A percentile compares a stretch with the other conserved stretches of the same genome.
Conservation (phyloP, 495 filamentous ascomycete genomes). For the Friedmanniomyces endolithicus region DNA sequence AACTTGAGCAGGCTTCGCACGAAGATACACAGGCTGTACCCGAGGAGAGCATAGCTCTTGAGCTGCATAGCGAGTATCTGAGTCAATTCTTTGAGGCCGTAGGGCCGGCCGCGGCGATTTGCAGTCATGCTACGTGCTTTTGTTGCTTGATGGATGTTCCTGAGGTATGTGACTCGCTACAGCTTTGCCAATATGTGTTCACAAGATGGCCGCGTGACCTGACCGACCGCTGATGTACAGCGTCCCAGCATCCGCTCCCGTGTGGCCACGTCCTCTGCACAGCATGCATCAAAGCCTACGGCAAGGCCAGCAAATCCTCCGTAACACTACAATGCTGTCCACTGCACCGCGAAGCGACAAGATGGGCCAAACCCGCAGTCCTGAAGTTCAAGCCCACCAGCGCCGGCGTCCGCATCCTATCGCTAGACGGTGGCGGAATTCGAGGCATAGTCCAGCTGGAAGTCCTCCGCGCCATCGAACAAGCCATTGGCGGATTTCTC, state of each 20-base stretch:
- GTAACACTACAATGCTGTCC: slow-evolving; percentile 14
- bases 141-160: slow-evolving; percentile 42
- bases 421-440: slow-evolving; percentile 40
- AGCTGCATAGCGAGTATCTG: slow-evolving; percentile 27
- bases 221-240: too few relatives aligned
- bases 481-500: slow-evolving; percentile 12
- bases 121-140: slow-evolving; percentile 35
- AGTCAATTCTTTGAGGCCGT: slow-evolving; percentile 25
- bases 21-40: slow-evolving; percentile 12
- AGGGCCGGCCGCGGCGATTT: slow-evolving; percentile 8
- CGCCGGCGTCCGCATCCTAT: slow-evolving; percentile 36
- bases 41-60: slow-evolving; percentile 25
- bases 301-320: slow-evolving; percentile 15
- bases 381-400: slow-evolving; percentile 15
- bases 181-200: too few relatives aligned
- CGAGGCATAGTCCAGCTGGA: slow-evolving; percentile 23
- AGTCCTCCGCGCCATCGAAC: slow-evolving; percentile 19
- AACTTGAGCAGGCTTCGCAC: slow-evolving; percentile 14
- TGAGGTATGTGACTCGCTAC: background rate
- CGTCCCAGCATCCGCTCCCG: slow-evolving; percentile 40
- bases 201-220: too few relatives aligned
- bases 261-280: slow-evolving; percentile 50
- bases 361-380: slow-evolving; percentile 10
- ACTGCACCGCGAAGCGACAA: slow-evolving; percentile 11
- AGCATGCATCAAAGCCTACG: slow-evolving; percentile 31